These are phyloP conservation scores for Quercus gilva DNA, from an alignment of 306 rosid genomes.

Conservation along the genomic window DNA sequence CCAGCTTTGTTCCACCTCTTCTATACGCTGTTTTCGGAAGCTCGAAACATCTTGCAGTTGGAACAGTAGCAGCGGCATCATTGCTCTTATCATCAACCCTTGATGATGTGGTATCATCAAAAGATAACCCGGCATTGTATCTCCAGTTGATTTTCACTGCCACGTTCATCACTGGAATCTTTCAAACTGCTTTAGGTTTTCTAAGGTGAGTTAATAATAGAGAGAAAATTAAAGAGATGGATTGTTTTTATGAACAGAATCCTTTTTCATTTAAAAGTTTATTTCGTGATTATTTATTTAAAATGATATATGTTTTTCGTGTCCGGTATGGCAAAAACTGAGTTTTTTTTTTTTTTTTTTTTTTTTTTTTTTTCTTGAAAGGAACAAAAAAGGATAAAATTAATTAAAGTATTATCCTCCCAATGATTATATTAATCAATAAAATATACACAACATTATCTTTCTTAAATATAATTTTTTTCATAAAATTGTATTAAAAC, in stretches of 20 bases:
- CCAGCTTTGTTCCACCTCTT: slow-evolving; percentile 79
- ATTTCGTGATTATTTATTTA: too few relatives aligned
- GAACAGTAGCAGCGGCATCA: slow-evolving; percentile 77
- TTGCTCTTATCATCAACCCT: slow-evolving; percentile 50
- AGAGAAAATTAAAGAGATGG: background rate
- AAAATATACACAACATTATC: too few relatives aligned
- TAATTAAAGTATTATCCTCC: too few relatives aligned
- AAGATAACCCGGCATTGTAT: slow-evolving; percentile 34
- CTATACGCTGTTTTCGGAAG: slow-evolving; percentile 72
- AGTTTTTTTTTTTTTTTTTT: too few relatives aligned
- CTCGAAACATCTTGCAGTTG: slow-evolving; percentile 88
- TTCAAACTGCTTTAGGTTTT: slow-evolving; percentile 58
- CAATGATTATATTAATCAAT: too few relatives aligned
- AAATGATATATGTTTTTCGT: too few relatives aligned
- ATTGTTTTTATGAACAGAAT: background rate
- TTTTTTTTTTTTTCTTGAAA: too few relatives aligned
- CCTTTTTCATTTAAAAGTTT: too few relatives aligned
- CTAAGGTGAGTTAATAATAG: slow-evolving; percentile 45
- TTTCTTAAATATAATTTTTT: too few relatives aligned
- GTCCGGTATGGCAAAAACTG: too few relatives aligned
- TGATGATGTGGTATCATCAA: slow-evolving; percentile 35
- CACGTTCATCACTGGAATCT: slow-evolving; percentile 58
- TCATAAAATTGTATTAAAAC: too few relatives aligned
- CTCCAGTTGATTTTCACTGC: slow-evolving; percentile 68
- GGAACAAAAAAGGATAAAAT: too few relatives aligned